Percentiles rank a stretch among this genome's conserved stretches.
Evolutionary conservation across 169 alveolate species (phyloP).

Genomic region (Theileria annulata): DNA sequence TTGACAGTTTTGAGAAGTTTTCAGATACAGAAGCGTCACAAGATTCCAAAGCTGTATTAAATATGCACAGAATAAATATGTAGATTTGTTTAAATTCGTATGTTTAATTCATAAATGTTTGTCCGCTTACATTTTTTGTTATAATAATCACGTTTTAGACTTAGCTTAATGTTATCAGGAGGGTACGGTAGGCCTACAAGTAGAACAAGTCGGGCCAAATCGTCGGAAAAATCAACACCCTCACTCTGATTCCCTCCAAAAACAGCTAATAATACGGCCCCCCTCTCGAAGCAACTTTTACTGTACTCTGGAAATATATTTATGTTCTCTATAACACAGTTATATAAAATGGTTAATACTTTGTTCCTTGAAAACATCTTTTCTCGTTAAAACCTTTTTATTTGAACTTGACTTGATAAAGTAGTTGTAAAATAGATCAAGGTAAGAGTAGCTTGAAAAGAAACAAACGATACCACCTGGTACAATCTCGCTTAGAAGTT

Average conservation of each 20-base stretch:
- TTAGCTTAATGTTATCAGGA: slow-evolving; percentile 53
- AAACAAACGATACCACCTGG: slow-evolving; percentile 65
- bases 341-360: slow-evolving; percentile 19
- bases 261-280: slow-evolving; percentile 88
- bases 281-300: slow-evolving; percentile 54
- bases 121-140: slow-evolving; percentile 2
- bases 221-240: slow-evolving; percentile 95
- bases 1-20: slow-evolving; percentile 33
- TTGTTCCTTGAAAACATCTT: slow-evolving; percentile 42
- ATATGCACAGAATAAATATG: too few species aligned
- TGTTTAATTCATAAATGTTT: neutral
- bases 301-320: slow-evolving; percentile 30
- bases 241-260: slow-evolving; percentile 87
- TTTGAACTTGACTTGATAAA: slow-evolving; percentile 28
- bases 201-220: slow-evolving; percentile 90
- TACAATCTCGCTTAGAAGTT: slow-evolving; percentile 9
- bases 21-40: neutral
- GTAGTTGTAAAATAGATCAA: slow-evolving; percentile 20
- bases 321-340: neutral
- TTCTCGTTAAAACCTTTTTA: slow-evolving; percentile 13
- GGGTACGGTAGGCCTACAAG: slow-evolving; percentile 93
- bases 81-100: too few species aligned
- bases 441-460: slow-evolving; percentile 42
- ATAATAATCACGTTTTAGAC: slow-evolving; percentile 20
- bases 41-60: neutral